These are phyloP conservation scores for Yamadazyma songkhlaensis DNA, from an alignment of 1,139 yeast species.

Conservation along the genomic window DNA sequence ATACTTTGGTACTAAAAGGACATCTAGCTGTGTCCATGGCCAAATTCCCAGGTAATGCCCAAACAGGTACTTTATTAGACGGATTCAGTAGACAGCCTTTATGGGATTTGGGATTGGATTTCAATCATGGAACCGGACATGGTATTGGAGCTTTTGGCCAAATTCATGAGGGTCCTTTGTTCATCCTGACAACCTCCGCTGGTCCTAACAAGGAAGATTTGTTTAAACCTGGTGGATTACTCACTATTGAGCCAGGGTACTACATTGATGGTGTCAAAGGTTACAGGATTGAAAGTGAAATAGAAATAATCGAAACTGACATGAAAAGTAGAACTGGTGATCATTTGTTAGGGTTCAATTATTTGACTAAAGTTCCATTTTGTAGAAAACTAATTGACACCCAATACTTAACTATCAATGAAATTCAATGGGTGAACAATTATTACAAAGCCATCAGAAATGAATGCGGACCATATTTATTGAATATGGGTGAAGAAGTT, in stretches of 20 bases:
- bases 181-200: slow-evolving; percentile 33
- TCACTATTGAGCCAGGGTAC: slow-evolving; percentile 55
- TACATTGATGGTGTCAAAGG: slow-evolving; percentile 51
- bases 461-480: slow-evolving; percentile 21
- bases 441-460: slow-evolving; percentile 38
- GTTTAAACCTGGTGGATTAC: slow-evolving; percentile 43
- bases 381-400: slow-evolving; percentile 44
- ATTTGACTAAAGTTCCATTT: slow-evolving; percentile 54
- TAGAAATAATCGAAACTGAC: slow-evolving; percentile 36
- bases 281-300: slow-evolving; percentile 49
- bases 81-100: slow-evolving; percentile 48
- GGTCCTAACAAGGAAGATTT: slow-evolving; percentile 38
- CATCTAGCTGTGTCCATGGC: slow-evolving; percentile 53
- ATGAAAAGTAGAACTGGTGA: slow-evolving; percentile 32
- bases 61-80: slow-evolving; percentile 45
- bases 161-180: slow-evolving; percentile 55
- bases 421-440: slow-evolving; percentile 46
- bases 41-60: slow-evolving; percentile 37
- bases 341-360: slow-evolving; percentile 39
- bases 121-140: slow-evolving; percentile 58
- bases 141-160: slow-evolving; percentile 54
- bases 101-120: slow-evolving; percentile 49
- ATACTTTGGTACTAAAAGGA: slow-evolving; percentile 51
- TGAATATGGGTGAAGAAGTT: slow-evolving; percentile 29
- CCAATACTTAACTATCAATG: slow-evolving; percentile 29